Base-by-base conservation (phyloP, 768 basidiomycete genomes). In the Naganishia randhawae region DNA sequence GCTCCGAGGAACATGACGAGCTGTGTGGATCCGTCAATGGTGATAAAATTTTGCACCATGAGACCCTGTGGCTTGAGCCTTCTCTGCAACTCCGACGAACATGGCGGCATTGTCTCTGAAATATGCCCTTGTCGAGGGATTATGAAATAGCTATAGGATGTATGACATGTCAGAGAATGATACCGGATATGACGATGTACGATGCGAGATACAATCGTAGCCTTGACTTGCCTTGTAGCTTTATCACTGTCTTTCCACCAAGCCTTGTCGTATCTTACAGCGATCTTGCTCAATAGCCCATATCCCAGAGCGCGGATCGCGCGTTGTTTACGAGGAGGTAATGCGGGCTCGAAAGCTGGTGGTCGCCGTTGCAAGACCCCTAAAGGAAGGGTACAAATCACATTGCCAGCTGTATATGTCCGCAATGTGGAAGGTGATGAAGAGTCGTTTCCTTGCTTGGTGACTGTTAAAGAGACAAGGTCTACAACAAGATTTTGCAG, bases 381-480 rank as follows among this genome's bases (percentile, higher is more conserved):
- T 16, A 79, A 72, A 4, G 78, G 78, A 48, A 79, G 75, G n/a
- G 76, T 77, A 27, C 73, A 75, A 48, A 79, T 71, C 11, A 76
- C 72, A 4, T 73, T 75, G 31, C 69, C 71, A 25, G 51, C 74
- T 1, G 22, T 48, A 32, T 64, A 76, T 7, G 53, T 71, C 51
- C 63, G 63, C 16, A 25, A 16, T 22, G 11, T 22, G 3, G 19
- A 48, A 22, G 14, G n/a, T 22, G 45, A n/a, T 22, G 19, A n/a
- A 48, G n/a, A 6, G n/a, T 48, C n/a, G 57, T 2, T 22, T 39
- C 54, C 33, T 32, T 6, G 54, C 7, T 22, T 19, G 2, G 54
- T 2, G 14, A 22, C 31, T 19, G 14, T 35, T 33, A 48, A 17
- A 1, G 19, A 17, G 11, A 48, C 45, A 48, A 48, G 45, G 1